Evolutionary conservation across 208 protist genomes (phyloP).

Genomic region (Leishmania tropica): DNA sequence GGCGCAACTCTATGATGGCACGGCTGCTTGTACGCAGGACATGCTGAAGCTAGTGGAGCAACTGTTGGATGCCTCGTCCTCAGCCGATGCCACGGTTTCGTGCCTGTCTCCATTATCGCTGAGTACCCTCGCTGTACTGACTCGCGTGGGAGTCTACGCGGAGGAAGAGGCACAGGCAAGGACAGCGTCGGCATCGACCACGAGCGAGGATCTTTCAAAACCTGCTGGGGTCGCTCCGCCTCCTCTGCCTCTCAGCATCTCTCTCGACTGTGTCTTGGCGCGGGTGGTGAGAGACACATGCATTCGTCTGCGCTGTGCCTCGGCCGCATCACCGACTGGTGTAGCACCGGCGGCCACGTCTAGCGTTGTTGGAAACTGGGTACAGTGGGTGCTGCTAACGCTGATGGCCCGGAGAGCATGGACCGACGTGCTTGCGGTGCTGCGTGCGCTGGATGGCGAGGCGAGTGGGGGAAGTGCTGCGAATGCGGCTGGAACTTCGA

Average conservation of each 20-base stretch:
- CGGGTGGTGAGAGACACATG: conserved; percentile 19
- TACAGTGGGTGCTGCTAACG: conserved; percentile 34
- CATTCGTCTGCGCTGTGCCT: conserved; percentile 2
- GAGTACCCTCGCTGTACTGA: conserved; percentile 13
- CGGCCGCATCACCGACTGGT: not conserved
- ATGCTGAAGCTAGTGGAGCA: conserved; percentile 2
- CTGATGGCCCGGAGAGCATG: conserved; percentile 25
- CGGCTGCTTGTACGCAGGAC: not conserved
- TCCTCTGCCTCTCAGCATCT: not conserved
- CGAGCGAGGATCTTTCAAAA: not conserved
- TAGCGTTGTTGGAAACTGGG: conserved; percentile 20
- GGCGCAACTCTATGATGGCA: conserved; percentile 7
- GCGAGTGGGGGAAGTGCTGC: not conserved
- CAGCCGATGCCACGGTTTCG: not conserved
- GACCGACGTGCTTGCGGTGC: conserved; percentile 16
- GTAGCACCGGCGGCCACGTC: conserved; percentile 8
- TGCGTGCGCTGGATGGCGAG: conserved; percentile 14
- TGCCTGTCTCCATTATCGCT: conserved; percentile 11
- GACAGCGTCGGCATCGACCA: not conserved
- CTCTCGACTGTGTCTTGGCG: conserved; percentile 10
- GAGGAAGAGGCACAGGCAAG: conserved; percentile 4
- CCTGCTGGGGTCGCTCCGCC: not conserved
- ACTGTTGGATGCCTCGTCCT: not conserved
- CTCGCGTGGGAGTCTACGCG: conserved; percentile 9
- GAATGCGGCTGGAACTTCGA: not conserved